Conservation (phyloP, 1,284 basidiomycete genomes). For the Moesziomyces parantarcticus region DNA sequence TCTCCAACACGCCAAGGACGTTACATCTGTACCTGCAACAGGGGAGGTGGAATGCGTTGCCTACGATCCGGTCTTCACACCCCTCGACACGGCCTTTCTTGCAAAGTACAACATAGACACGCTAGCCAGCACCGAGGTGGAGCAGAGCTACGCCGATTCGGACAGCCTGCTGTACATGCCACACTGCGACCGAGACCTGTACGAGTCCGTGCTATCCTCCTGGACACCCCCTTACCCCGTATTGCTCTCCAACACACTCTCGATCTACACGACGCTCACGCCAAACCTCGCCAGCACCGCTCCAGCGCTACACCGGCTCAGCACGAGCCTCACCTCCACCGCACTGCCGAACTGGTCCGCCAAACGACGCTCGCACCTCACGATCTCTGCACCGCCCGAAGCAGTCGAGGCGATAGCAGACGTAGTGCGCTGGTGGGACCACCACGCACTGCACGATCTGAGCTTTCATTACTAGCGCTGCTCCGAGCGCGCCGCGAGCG, state of each 20-base stretch:
- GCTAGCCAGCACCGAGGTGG: not conserved
- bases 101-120: not conserved
- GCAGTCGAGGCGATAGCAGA: not conserved
- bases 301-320: conserved; percentile 5
- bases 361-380: not conserved
- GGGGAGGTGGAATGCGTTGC: conserved; percentile 22
- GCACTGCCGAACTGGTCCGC: conserved; percentile 20
- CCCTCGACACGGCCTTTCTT: conserved; percentile 1
- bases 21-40: too few species aligned
- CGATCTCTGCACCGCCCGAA: too few species aligned
- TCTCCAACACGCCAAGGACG: too few species aligned
- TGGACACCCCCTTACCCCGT: conserved; percentile 3
- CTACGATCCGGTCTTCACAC: conserved; percentile 35
- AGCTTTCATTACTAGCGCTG: conserved; percentile 21
- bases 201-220: conserved; percentile 27
- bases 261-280: conserved; percentile 10
- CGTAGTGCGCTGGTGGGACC: conserved; percentile 9
- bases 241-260: conserved; percentile 25
- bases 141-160: conserved; percentile 3
- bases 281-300: not conserved
- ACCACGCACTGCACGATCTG: conserved; percentile 30
- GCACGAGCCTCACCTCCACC: not conserved
- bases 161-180: conserved; percentile 42
- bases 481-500: not conserved
- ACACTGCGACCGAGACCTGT: conserved; percentile 35